Percentiles rank a stretch among this genome's conserved stretches.
Evolutionary conservation across 345 rosid genomes (phyloP).

Genomic region (Erucastrum elatum): DNA sequence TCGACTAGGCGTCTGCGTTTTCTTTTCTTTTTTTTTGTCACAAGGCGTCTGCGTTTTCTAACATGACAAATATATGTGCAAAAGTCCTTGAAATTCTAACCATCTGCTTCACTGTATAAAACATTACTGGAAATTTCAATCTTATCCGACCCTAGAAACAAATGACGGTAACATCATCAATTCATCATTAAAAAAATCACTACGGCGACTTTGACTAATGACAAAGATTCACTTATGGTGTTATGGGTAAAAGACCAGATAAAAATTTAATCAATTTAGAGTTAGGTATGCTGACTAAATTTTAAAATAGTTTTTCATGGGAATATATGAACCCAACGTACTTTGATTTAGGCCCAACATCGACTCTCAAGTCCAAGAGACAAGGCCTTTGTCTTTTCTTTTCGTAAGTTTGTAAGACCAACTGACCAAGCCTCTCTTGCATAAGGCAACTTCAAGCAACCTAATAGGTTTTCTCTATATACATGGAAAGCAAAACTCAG

Average conservation of each 20-base stretch:
- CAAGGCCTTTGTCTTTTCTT: not conserved
- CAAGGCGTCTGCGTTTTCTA: too few relatives aligned
- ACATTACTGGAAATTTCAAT: not conserved
- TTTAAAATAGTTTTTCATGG: not conserved
- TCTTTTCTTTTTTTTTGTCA: too few relatives aligned
- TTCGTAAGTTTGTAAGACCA: not conserved
- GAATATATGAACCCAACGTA: not conserved
- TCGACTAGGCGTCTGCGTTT: too few relatives aligned
- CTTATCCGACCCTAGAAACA: not conserved
- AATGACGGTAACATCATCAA: not conserved
- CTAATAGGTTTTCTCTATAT: not conserved
- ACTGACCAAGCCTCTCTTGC: not conserved
- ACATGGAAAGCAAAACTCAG: not conserved
- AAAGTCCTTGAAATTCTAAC: not conserved
- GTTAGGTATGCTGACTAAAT: not conserved
- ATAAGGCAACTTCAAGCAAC: not conserved
- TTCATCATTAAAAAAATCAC: not conserved
- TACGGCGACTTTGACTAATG: not conserved
- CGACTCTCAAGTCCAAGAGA: not conserved
- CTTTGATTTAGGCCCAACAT: not conserved
- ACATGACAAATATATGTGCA: not conserved
- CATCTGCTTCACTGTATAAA: not conserved
- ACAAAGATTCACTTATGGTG: not conserved
- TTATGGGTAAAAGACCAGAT: not conserved
- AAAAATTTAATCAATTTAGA: not conserved